Evolutionary conservation across 768 basidiomycete genomes (phyloP).

Genomic region (Tremella yokohamensis): DNA sequence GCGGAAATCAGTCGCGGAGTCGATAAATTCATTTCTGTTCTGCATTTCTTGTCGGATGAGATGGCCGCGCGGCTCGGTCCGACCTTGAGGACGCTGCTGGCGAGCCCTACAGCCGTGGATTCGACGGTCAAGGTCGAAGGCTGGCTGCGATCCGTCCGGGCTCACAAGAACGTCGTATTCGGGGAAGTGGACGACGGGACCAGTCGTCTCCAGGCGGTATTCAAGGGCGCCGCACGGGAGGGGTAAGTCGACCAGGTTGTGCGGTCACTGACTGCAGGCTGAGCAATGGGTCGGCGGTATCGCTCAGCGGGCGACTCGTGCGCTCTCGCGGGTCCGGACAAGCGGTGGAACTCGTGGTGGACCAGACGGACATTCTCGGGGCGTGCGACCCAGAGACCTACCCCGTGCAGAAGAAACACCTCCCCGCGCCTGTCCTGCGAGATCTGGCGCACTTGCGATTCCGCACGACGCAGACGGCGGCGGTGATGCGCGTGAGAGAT

Average conservation of each 20-base stretch:
- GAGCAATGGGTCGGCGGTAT: slow-evolving; percentile 61
- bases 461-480: slow-evolving; percentile 66
- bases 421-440: slow-evolving; percentile 73
- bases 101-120: too few species aligned
- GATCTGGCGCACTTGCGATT: slow-evolving; percentile 84
- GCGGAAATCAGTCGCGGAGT: too few species aligned
- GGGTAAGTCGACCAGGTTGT: slow-evolving; percentile 22
- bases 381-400: slow-evolving; percentile 68
- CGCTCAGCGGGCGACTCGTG: slow-evolving; percentile 55
- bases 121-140: slow-evolving; percentile 59
- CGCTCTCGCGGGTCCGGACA: slow-evolving; percentile 58
- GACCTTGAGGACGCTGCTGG: too few species aligned
- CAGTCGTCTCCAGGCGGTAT: slow-evolving; percentile 73
- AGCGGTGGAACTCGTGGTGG: slow-evolving; percentile 57
- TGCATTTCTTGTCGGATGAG: too few species aligned
- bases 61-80: too few species aligned
- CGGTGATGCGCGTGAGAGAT: slow-evolving; percentile 73
- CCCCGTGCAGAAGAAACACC: slow-evolving; percentile 85
- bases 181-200: slow-evolving; percentile 75
- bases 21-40: too few species aligned
- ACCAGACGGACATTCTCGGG: slow-evolving; percentile 58
- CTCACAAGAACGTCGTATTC: slow-evolving; percentile 85
- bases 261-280: slow-evolving; percentile 48
- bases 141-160: slow-evolving; percentile 80
- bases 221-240: slow-evolving; percentile 55